Evolutionary conservation across 164 flowering plant genomes (phyloP).

Genomic region (Hamamelis virginiana): DNA sequence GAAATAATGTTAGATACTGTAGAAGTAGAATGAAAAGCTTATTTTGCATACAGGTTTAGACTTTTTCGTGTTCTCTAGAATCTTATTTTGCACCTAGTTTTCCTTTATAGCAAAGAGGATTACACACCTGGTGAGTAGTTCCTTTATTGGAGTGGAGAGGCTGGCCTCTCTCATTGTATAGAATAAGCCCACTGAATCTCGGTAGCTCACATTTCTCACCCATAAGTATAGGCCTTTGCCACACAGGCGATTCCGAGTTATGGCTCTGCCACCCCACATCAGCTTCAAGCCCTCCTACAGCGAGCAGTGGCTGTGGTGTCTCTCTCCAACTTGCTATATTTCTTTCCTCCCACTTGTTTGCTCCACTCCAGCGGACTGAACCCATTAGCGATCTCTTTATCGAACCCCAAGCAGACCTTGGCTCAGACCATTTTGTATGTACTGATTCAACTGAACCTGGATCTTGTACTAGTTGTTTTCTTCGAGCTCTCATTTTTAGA

Average conservation of each 20-base stretch:
- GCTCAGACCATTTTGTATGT: constrained; percentile 11
- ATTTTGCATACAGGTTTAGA: too few species aligned
- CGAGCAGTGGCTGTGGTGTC: constrained; percentile 29
- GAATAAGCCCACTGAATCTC: constrained; percentile 76
- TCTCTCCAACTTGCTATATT: constrained; percentile 19
- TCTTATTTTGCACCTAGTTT: neutral
- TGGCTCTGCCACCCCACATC: constrained; percentile 39
- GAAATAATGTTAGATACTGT: neutral
- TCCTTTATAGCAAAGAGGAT: neutral
- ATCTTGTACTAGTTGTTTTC: constrained; percentile 9
- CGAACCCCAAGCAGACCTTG: constrained; percentile 25
- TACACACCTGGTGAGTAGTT: constrained; percentile 16
- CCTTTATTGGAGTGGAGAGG: constrained; percentile 27
- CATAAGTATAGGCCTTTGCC: constrained; percentile 91
- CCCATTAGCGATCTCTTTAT: constrained; percentile 45
- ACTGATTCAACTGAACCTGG: neutral
- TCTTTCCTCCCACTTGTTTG: constrained; percentile 37
- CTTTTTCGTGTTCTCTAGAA: neutral
- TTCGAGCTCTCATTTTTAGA: constrained; percentile 20
- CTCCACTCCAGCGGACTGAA: constrained; percentile 56
- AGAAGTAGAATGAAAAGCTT: neutral
- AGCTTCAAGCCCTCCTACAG: constrained; percentile 2
- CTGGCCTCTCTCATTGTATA: constrained; percentile 59
- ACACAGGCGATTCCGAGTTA: constrained; percentile 57
- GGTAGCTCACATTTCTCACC: constrained; percentile 87